Evolutionary conservation across 257 asterid genomes (phyloP).

Genomic region (Solanum clarkiae): DNA sequence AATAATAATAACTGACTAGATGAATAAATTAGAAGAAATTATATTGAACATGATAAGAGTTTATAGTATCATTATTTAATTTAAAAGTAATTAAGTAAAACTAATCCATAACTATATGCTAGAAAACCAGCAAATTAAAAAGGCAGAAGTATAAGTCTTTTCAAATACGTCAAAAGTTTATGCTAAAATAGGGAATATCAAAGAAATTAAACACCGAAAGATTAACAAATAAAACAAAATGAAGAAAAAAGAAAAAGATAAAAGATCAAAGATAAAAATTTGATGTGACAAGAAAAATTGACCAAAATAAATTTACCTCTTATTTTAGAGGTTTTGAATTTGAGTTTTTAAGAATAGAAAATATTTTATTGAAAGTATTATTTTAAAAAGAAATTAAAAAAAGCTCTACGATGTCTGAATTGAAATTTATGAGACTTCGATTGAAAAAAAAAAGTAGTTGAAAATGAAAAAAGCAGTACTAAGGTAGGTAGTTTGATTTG

Average conservation of each 20-base stretch:
- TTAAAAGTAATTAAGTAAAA: neutral
- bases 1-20: neutral
- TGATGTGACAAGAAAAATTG: neutral
- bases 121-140: neutral
- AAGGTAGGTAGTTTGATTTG: neutral
- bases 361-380: too few relatives aligned
- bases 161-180: neutral
- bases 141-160: neutral
- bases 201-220: neutral
- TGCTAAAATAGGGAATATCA: neutral
- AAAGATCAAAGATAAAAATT: neutral
- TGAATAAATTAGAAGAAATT: neutral
- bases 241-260: neutral
- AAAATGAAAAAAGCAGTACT: neutral
- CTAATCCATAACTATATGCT: neutral
- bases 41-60: neutral
- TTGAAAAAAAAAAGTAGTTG: neutral
- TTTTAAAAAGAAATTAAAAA: too few relatives aligned
- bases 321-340: neutral
- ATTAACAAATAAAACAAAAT: neutral
- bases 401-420: neutral
- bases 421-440: neutral
- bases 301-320: neutral
- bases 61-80: neutral
- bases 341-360: rapidly evolving